Conservation (phyloP, 202 grass and related monocot species). For the Saccharum hybrid region DNA sequence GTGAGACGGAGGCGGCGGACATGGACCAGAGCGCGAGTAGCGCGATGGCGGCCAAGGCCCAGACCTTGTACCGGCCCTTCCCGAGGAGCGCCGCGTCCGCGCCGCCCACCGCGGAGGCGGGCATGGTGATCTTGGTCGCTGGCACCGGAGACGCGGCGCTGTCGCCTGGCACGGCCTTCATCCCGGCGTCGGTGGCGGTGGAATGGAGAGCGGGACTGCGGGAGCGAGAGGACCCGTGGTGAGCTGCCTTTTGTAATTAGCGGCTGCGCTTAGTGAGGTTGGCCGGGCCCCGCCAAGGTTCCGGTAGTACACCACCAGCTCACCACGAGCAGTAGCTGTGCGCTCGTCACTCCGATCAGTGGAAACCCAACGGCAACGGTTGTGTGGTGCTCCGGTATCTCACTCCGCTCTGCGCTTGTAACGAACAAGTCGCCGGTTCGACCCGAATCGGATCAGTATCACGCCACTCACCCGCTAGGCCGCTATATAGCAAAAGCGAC, state of each 20-base stretch:
- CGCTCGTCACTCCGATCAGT: neutral
- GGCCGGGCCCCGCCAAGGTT: slow-evolving; percentile 36
- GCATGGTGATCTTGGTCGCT: slow-evolving; percentile 50
- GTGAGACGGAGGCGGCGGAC: slow-evolving; percentile 86
- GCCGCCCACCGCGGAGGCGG: slow-evolving; percentile 7
- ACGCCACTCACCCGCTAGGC: no score
- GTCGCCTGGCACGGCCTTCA: slow-evolving; percentile 56
- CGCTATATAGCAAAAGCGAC: no score
- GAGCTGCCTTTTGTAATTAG: slow-evolving; percentile 43
- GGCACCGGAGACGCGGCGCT: slow-evolving; percentile 16
- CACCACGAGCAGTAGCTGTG: no score
- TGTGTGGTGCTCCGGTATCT: neutral
- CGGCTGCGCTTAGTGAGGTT: slow-evolving; percentile 34
- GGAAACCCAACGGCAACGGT: neutral
- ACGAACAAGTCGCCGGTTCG: neutral
- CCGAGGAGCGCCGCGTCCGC: slow-evolving; percentile 51
- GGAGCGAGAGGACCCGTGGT: neutral
- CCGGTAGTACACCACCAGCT: slow-evolving; percentile 1
- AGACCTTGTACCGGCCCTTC: slow-evolving; percentile 90
- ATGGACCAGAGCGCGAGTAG: slow-evolving; percentile 88
- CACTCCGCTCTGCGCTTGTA: neutral
- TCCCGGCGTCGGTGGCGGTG: slow-evolving; percentile 49
- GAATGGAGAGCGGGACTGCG: neutral
- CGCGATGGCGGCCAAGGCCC: slow-evolving; percentile 88
- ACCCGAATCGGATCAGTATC: no score